A percentile compares a stretch with the other conserved stretches of the same genome.
These are phyloP conservation scores for Cystofilobasidium bisporidii DNA, from an alignment of 768 basidiomycete genomes.

Conservation along the genomic window DNA sequence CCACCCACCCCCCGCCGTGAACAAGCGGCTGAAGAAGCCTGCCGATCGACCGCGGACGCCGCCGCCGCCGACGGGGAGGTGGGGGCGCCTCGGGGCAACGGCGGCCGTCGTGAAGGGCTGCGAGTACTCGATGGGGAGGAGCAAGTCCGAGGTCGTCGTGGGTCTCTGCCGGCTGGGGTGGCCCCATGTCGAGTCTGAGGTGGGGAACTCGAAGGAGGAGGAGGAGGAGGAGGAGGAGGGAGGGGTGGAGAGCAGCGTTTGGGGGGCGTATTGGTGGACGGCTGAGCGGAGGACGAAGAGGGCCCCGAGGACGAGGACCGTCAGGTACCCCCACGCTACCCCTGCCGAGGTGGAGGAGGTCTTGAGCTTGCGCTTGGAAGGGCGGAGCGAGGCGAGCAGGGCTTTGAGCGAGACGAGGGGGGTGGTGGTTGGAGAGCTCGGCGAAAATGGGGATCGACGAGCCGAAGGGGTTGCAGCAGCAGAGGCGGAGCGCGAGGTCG, in stretches of 20 bases:
- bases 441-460: no score
- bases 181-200: no score
- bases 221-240: background rate
- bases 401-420: no score
- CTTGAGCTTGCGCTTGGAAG: background rate
- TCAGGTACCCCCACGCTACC: no score
- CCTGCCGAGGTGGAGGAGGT: background rate
- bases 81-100: no score
- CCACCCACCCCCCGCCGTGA: background rate
- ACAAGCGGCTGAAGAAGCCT: no score
- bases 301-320: background rate
- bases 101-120: background rate
- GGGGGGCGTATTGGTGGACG: background rate
- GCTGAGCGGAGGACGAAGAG: background rate
- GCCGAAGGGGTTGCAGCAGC: no score
- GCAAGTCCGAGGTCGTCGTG: background rate
- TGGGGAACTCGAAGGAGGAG: background rate
- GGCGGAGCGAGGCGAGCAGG: background rate
- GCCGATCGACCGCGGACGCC: no score
- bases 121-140: slow-evolving; percentile 3
- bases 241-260: background rate
- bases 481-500: background rate
- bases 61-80: no score
- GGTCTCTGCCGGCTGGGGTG: no score
- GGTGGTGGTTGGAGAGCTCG: background rate